These are phyloP conservation scores for Pleurotus eryngii DNA, from an alignment of 768 basidiomycete species.

Conservation along the genomic window DNA sequence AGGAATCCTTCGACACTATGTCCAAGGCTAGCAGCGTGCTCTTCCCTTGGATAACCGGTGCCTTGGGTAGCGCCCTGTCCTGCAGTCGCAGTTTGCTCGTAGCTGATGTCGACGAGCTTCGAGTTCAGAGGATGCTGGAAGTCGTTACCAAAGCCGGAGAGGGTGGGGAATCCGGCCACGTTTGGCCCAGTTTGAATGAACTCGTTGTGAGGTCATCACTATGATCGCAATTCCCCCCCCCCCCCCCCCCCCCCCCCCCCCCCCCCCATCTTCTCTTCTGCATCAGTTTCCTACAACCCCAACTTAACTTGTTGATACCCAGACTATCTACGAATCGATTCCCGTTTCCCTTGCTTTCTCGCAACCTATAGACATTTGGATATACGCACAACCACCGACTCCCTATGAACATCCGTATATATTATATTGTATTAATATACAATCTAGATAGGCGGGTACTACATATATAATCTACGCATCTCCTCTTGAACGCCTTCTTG, in stretches of 20 bases:
- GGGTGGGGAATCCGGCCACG: background rate
- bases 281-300: background rate
- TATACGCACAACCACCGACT: too few relatives aligned
- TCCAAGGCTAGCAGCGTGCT: background rate
- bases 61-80: background rate
- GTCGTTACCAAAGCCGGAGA: background rate
- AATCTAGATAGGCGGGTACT: background rate
- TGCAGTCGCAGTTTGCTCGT: background rate
- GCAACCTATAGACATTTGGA: background rate
- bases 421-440: background rate
- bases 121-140: background rate
- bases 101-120: background rate
- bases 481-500: slow-evolving; percentile 76
- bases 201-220: background rate
- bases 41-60: background rate
- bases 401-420: too few relatives aligned
- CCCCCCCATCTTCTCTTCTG: background rate
- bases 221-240: background rate
- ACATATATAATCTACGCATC: slow-evolving; percentile 30
- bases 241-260: too few relatives aligned
- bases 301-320: background rate
- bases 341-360: background rate
- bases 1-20: background rate
- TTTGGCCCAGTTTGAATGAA: background rate
- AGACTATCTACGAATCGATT: too few relatives aligned